Conservation (phyloP, 345 rosid species). For the Euphorbia peplus region DNA sequence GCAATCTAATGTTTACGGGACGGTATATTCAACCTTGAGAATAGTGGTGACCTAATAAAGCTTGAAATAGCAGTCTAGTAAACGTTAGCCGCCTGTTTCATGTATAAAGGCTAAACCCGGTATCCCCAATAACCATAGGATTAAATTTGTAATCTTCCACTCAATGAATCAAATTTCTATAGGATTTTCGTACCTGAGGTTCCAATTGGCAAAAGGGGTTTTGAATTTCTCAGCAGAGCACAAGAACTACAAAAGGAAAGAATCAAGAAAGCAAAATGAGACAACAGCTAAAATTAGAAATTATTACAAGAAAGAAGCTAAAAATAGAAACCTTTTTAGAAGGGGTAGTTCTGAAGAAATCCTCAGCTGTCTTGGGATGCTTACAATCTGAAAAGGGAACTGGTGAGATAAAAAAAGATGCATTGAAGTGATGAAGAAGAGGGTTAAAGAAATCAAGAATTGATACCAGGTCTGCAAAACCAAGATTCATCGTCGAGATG, state of each 20-base stretch:
- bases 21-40: too few species aligned
- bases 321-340: conserved; percentile 38
- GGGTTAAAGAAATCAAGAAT: background rate
- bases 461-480: conserved; percentile 84
- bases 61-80: too few species aligned
- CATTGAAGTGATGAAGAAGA: too few species aligned
- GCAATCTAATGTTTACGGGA: too few species aligned
- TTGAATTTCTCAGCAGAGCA: conserved; percentile 27
- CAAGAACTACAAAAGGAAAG: conserved; percentile 35
- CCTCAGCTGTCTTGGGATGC: conserved; percentile 80
- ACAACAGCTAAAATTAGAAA: conserved; percentile 6
- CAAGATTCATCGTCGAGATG: conserved; percentile 59
- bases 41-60: too few species aligned
- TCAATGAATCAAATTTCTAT: conserved; percentile 1
- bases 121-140: too few species aligned
- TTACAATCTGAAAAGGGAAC: conserved; percentile 53
- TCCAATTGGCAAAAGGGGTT: conserved; percentile 35
- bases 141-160: too few species aligned
- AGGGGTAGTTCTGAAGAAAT: conserved; percentile 53
- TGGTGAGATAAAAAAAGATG: background rate
- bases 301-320: background rate
- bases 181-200: conserved; percentile 39
- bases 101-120: too few species aligned
- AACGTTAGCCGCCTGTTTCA: too few species aligned
- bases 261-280: too few species aligned